Evolutionary conservation across 805 yeast genomes (phyloP), one percentile per base, ranked within the genome.

Genomic region (Yarrowia yakushimensis): DNA sequence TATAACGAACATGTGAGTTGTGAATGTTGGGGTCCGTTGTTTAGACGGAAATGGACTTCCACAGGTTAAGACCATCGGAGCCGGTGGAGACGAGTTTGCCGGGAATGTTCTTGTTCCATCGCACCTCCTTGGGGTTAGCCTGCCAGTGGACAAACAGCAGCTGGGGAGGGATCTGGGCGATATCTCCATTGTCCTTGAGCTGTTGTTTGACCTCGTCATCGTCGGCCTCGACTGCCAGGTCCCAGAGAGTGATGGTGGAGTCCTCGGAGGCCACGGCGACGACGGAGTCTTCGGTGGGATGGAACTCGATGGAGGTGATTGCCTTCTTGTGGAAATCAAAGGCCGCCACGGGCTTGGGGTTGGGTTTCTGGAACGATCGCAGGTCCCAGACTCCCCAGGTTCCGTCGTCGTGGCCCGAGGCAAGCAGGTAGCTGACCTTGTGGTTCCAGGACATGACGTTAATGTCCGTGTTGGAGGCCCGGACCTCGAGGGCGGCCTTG

Each of bases 351-450:
- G 98, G 97, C 8, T 85, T 76, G 4, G 87, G 87, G 45, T 69
- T 71, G 18, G 71, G 71, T 15, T 75, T 70, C 67, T 86, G 81
- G 81, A 94, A 84, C 69, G 86, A 83, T 72, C 99, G 86, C 75
- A 94, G 80, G 78, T 94, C 99, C 99, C 99, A 94, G 46, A 94
- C 94, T 45, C 96, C 91, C 97, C 98, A 94, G 30, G 85, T 77
- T 66, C 99, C 99, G 73, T 92, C 97, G 74, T 94, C 99, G 72
- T 94, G 97, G 68, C 99, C 99, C 54, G 94, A 85, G 0, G 97
- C 97, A 63, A 94, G 79, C 70, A 94, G 78, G 71, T 93, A 91
- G 70, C 87, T 86, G 67, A 92, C 87, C 72, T 88, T 88, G 66
- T 82, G 83, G 76, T 93, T 89, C 99, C 99, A 94, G 60, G 97